Evolutionary conservation across 768 basidiomycete species (phyloP).

Genomic region (Lactarius trivialis): DNA sequence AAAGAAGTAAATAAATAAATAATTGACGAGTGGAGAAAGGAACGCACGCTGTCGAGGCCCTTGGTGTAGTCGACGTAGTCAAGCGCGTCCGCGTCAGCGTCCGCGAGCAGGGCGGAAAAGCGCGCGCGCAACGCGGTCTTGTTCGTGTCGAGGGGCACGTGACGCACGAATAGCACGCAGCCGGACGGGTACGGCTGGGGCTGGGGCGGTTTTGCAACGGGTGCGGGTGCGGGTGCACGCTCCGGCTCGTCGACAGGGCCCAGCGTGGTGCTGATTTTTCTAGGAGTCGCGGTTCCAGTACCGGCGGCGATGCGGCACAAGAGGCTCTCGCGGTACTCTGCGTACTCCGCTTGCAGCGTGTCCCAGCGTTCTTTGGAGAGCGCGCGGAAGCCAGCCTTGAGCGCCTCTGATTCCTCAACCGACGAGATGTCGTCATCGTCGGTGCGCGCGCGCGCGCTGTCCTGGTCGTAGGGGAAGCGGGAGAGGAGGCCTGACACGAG

Average conservation of each 20-base stretch:
- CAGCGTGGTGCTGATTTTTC: not conserved
- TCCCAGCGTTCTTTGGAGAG: constrained; percentile 59
- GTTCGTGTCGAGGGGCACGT: constrained; percentile 70
- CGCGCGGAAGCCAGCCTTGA: constrained; percentile 52
- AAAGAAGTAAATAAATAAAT: not conserved
- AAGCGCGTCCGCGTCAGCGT: constrained; percentile 35
- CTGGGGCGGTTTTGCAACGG: not conserved
- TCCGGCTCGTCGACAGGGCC: not conserved
- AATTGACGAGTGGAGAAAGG: not conserved
- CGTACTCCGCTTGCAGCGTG: constrained; percentile 58
- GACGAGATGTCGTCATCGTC: not conserved
- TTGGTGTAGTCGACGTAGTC: constrained; percentile 81
- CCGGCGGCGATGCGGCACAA: constrained; percentile 31
- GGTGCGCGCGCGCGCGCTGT: not conserved
- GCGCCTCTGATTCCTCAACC: constrained; percentile 36
- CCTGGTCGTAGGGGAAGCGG: constrained; percentile 57
- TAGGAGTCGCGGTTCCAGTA: not conserved
- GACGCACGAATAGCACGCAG: constrained; percentile 65
- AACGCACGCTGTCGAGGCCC: constrained; percentile 61
- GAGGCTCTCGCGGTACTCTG: constrained; percentile 51
- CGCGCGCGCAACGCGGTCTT: constrained; percentile 68
- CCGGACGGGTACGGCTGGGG: constrained; percentile 39
- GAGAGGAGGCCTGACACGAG: constrained; percentile 40
- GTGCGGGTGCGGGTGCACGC: not conserved
- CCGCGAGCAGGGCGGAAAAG: constrained; percentile 41